Evolutionary conservation across 1,284 basidiomycete genomes (phyloP).

Genomic region (Phellopilus nigrolimitatus): DNA sequence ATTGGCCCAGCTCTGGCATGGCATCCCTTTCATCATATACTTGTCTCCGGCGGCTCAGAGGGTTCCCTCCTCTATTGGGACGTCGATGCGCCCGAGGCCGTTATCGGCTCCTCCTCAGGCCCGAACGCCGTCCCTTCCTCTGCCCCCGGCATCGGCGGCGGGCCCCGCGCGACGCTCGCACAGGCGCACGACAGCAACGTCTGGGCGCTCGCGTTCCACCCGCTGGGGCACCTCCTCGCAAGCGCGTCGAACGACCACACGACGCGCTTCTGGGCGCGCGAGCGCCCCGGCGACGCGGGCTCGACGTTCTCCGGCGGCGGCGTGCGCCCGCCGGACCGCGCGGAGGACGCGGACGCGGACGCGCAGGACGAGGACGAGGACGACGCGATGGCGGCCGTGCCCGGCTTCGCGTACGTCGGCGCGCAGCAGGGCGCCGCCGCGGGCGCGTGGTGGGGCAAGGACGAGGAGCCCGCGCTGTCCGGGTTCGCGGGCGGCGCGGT

Average conservation of each 20-base stretch:
- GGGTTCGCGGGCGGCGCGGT: too few species aligned
- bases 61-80: conserved; percentile 94
- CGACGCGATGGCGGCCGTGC: conserved; percentile 41
- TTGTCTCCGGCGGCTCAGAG: conserved; percentile 92
- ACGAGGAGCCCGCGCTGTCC: conserved; percentile 34
- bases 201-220: conserved; percentile 94
- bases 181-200: conserved; percentile 97
- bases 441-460: conserved; percentile 35
- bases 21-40: conserved; percentile 91
- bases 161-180: conserved; percentile 77
- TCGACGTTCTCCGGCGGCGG: conserved; percentile 71
- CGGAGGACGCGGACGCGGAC: conserved; percentile 56
- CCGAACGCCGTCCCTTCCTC: conserved; percentile 24
- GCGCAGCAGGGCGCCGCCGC: conserved; percentile 5
- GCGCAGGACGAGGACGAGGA: conserved; percentile 54
- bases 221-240: conserved; percentile 90
- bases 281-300: conserved; percentile 69
- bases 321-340: conserved; percentile 67
- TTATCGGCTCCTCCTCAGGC: conserved; percentile 22
- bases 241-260: conserved; percentile 96
- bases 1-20: conserved; percentile 81
- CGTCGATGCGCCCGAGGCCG: conserved; percentile 51
- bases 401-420: conserved; percentile 21
- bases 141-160: conserved; percentile 34
- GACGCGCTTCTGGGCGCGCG: conserved; percentile 94